Evolutionary conservation across 148 eudicot species (phyloP), one percentile per base, ranked within the genome.

Genomic region (Diospyros lotus): DNA sequence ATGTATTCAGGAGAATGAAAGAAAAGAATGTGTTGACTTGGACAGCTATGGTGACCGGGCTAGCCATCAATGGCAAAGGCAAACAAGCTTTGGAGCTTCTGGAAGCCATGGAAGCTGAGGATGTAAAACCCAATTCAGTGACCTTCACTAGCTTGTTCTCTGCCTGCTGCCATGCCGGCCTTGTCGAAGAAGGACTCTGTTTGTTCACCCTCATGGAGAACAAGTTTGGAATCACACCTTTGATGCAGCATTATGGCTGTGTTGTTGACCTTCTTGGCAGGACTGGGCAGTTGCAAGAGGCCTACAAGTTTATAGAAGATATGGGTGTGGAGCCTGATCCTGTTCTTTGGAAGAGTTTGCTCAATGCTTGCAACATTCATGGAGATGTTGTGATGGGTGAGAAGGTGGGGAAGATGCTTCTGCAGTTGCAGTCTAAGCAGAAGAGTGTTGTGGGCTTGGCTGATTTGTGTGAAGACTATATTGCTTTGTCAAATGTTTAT

Each of bases 401-500:
- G 79, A 80, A 75, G 74, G 87, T 84, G 51, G 94, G 86, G 73
- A 82, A 73, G 74, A 61, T 84, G 50, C 87, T 90, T 9, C 74
- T 90, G n/a, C 76, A 71, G 18, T 75, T 77, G 58, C 86, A 75
- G 51, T 15, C 28, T 40, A 61, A 69, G 74, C 61, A 65, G 28
- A 28, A 28, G 55, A 45, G n/a, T 39, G 28, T 48, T 18, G 65
- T 62, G 38, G 72, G 46, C 58, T 52, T 40, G 48, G 18, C 28
- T 68, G 76, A 82, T 87, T 56, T 73, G 8, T 76, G 87, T 76
- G 77, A 84, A 68, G 93, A 89, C 68, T 87, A 79, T 43, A 58
- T 89, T 51, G 89, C 86, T 73, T 81, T 89, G 62, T 84, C 93
- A 10, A 84, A 89, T 81, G 88, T 84, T n/a, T 89, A 87, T 87